Conservation (phyloP, 345 rosid genomes). For the Acer negundo region DNA sequence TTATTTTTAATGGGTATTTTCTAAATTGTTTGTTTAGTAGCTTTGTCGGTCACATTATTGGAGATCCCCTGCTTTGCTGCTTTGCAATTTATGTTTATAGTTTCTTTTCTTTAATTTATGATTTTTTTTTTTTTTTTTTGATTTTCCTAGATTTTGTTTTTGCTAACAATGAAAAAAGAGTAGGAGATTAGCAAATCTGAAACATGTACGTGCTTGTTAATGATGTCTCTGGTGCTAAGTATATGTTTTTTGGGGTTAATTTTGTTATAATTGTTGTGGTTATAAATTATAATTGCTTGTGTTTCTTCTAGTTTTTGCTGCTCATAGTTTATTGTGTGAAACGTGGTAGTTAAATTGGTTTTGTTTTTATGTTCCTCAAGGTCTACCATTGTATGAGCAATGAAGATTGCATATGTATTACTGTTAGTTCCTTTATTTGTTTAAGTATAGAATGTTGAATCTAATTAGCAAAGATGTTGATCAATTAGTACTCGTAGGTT, state of each 20-base stretch:
- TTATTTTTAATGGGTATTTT: not conserved
- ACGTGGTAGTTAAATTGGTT: not conserved
- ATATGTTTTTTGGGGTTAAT: not conserved
- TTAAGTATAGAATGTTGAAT: not conserved
- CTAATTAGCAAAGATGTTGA: not conserved
- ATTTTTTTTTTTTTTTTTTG: not conserved
- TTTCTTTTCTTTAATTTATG: not conserved
- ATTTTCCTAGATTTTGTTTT: not conserved
- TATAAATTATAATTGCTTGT: not conserved
- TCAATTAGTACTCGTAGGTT: not conserved
- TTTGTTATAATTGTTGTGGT: not conserved
- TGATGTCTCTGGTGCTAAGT: no score
- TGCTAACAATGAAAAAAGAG: not conserved
- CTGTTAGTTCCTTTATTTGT: not conserved
- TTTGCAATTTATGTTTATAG: not conserved
- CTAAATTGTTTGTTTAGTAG: not conserved
- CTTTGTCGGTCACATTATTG: not conserved
- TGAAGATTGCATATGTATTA: not conserved
- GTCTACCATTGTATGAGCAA: not conserved
- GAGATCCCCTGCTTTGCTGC: conserved; percentile 14
- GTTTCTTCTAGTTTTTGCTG: not conserved
- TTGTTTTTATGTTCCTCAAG: not conserved
- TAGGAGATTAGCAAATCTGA: not conserved
- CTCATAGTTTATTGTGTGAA: not conserved
- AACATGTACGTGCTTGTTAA: not conserved